Conservation (phyloP, 2,329 filamentous ascomycete genomes). For the Gaeumannomyces sp. region DNA sequence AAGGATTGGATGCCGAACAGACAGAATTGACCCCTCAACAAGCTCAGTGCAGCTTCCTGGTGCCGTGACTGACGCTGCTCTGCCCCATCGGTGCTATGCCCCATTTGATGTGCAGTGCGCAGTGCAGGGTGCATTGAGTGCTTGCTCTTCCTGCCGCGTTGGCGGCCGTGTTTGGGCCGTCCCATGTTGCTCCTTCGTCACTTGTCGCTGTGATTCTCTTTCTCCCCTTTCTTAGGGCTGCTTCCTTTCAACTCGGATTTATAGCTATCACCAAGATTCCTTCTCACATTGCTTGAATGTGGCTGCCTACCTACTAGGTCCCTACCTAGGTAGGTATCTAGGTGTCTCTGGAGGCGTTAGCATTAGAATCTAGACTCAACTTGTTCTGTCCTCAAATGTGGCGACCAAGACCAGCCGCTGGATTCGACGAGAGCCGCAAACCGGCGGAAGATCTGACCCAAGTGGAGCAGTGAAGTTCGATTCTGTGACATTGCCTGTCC, state of each 20-base stretch:
- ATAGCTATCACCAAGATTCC: not conserved
- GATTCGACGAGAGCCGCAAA: not conserved
- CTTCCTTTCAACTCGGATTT: too few relatives aligned
- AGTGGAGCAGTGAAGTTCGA: not conserved
- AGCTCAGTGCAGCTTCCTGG: not conserved
- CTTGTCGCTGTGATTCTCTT: not conserved
- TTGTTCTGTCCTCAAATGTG: too few relatives aligned
- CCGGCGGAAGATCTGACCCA: not conserved
- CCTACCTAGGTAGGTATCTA: too few relatives aligned
- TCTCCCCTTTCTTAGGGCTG: not conserved
- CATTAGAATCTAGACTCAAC: too few relatives aligned
- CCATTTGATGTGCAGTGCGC: not conserved
- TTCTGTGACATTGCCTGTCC: not conserved
- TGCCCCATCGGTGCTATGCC: not conserved
- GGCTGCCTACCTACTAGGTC: too few relatives aligned
- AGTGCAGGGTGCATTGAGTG: not conserved
- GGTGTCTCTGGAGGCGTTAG: not conserved
- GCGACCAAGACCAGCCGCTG: too few relatives aligned
- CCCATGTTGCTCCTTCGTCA: not conserved
- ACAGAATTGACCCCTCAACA: not conserved
- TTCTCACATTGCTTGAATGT: not conserved
- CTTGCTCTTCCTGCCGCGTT: not conserved
- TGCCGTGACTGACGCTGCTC: not conserved
- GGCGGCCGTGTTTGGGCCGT: too few relatives aligned
- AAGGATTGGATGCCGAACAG: not conserved